Evolutionary conservation across 108 stramenopile genomes (phyloP).

Genomic region (Licmophora abbreviata): DNA sequence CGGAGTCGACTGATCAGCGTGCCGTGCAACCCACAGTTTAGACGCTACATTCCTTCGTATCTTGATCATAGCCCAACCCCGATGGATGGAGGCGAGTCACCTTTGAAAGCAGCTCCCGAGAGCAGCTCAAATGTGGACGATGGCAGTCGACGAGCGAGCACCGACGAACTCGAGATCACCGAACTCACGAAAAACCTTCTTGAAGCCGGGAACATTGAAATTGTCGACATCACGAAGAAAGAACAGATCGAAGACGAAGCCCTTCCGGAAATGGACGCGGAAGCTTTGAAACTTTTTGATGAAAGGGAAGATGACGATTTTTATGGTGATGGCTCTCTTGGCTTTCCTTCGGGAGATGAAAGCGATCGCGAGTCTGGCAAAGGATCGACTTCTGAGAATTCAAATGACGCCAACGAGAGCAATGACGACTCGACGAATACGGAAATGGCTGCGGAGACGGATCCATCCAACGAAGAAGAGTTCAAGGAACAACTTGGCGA

Average conservation of each 20-base stretch:
- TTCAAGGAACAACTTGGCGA: slow-evolving; percentile 2
- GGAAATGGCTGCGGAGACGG: neutral
- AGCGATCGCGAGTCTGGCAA: slow-evolving; percentile 9
- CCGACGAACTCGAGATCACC: slow-evolving; percentile 13
- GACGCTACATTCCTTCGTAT: slow-evolving; percentile 71
- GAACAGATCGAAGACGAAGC: slow-evolving; percentile 52
- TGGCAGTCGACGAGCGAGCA: neutral
- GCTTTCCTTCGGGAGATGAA: slow-evolving; percentile 3
- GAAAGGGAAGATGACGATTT: neutral
- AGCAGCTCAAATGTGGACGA: slow-evolving; percentile 3
- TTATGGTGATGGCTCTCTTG: neutral
- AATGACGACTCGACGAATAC: slow-evolving; percentile 2
- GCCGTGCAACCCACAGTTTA: slow-evolving; percentile 73
- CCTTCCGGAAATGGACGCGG: neutral
- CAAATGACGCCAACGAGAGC: slow-evolving; percentile 13
- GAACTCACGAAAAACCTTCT: slow-evolving; percentile 45
- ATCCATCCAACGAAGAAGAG: neutral
- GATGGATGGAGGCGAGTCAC: slow-evolving; percentile 5
- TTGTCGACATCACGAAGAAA: slow-evolving; percentile 85
- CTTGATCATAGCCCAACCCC: slow-evolving; percentile 46
- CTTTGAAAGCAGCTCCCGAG: slow-evolving; percentile 12
- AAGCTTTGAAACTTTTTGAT: neutral
- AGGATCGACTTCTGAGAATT: slow-evolving; percentile 8
- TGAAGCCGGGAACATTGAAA: slow-evolving; percentile 45
- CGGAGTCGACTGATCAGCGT: slow-evolving; percentile 60